Conservation (phyloP, 768 basidiomycete species). For the Russula compacta region DNA sequence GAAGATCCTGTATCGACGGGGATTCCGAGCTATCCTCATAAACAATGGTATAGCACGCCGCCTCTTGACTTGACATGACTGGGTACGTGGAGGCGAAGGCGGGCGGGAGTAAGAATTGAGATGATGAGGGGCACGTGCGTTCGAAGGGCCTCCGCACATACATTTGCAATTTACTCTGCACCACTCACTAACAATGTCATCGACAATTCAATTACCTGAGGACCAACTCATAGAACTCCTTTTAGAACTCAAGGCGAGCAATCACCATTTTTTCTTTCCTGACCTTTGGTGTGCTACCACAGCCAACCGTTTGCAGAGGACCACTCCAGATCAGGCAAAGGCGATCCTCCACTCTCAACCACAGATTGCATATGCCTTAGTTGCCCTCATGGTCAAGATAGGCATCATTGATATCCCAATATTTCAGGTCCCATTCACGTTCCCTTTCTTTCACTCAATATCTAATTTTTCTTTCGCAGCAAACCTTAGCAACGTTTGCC, state of each 20-base stretch:
- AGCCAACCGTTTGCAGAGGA: slow-evolving; percentile 41
- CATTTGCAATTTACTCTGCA: not conserved
- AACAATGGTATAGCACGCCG: slow-evolving; percentile 71
- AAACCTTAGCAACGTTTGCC: slow-evolving; percentile 51
- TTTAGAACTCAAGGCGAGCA: slow-evolving; percentile 53
- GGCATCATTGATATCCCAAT: slow-evolving; percentile 67
- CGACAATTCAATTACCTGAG: slow-evolving; percentile 40
- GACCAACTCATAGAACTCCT: slow-evolving; percentile 70
- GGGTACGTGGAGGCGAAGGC: not conserved
- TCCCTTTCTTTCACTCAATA: not conserved
- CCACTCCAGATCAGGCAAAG: slow-evolving; percentile 59
- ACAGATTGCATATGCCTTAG: slow-evolving; percentile 67
- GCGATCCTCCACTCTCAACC: slow-evolving; percentile 64
- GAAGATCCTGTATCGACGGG: slow-evolving; percentile 74
- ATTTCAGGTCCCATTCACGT: slow-evolving; percentile 45
- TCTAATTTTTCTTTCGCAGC: slow-evolving; percentile 32
- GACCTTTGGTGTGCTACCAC: not conserved
- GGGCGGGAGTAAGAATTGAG: not conserved
- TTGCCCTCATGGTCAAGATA: slow-evolving; percentile 70
- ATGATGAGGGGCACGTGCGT: slow-evolving; percentile 2
- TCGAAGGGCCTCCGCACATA: not conserved
- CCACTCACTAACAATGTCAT: slow-evolving; percentile 37
- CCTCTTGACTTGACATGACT: slow-evolving; percentile 38
- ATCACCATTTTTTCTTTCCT: not conserved
- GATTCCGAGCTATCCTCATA: slow-evolving; percentile 65